phyloP scores from a whole-genome alignment of 371 early-diverging fungal species.

The Chytridium lagenaria region DNA sequence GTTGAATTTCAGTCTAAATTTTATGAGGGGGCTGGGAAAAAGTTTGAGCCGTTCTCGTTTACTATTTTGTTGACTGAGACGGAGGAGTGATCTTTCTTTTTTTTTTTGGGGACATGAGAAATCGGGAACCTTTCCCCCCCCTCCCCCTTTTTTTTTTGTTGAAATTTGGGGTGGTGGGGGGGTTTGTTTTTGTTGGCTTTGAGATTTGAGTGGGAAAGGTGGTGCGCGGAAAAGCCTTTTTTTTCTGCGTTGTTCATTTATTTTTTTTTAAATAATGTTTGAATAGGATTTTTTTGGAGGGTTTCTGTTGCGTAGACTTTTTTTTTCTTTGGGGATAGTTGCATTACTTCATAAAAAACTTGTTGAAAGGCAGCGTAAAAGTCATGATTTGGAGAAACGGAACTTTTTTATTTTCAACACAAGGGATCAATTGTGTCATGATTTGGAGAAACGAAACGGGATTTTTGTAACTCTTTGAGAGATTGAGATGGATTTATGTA shows the following conservation, averaged over 20 bases:
- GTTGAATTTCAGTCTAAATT: constrained; percentile 99
- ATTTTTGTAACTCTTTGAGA: too few relatives aligned
- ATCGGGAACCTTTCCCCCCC: not conserved
- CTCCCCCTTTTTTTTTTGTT: not conserved
- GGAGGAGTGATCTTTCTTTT: constrained; percentile 8
- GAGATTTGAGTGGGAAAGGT: not conserved
- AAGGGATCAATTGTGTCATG: too few relatives aligned
- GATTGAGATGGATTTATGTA: too few relatives aligned
- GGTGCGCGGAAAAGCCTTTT: not conserved
- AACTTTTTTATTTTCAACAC: too few relatives aligned
- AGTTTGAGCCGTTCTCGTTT: constrained; percentile 88
- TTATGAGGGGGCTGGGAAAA: constrained; percentile 84
- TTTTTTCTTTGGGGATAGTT: too few relatives aligned
- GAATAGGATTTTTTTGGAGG: too few relatives aligned
- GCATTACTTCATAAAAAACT: too few relatives aligned
- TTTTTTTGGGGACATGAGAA: too few relatives aligned
- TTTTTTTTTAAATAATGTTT: not conserved
- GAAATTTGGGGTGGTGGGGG: not conserved
- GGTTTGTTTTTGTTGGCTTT: not conserved
- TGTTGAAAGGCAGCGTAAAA: too few relatives aligned
- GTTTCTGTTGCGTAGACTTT: too few relatives aligned
- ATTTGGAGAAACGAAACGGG: too few relatives aligned
- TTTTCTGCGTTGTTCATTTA: not conserved
- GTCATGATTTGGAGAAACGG: too few relatives aligned
- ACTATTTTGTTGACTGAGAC: constrained; percentile 35